Evolutionary conservation across 495 filamentous ascomycete genomes (phyloP).

Genomic region (Cairneyella variabilis): DNA sequence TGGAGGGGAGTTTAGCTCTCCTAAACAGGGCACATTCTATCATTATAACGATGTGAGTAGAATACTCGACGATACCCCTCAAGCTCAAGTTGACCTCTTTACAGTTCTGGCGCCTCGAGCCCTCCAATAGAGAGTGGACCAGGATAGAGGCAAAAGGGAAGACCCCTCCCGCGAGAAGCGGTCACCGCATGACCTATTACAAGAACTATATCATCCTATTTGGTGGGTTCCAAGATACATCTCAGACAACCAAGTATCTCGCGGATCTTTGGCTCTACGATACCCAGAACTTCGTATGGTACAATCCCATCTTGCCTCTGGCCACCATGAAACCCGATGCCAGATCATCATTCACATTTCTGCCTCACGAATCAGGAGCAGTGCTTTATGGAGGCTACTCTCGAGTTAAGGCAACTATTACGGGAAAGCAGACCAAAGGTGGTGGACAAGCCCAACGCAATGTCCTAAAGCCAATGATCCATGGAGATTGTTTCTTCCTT

Average conservation of each 20-base stretch:
- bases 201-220: slow-evolving; percentile 78
- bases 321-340: slow-evolving; percentile 85
- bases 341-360: slow-evolving; percentile 81
- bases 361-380: slow-evolving; percentile 86
- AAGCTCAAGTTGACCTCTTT: background rate
- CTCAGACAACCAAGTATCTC: slow-evolving; percentile 87
- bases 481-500: slow-evolving; percentile 93
- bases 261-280: slow-evolving; percentile 63
- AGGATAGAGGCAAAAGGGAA: slow-evolving; percentile 84
- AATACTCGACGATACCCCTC: background rate
- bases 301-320: slow-evolving; percentile 63
- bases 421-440: slow-evolving; percentile 57
- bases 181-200: slow-evolving; percentile 92
- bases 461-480: slow-evolving; percentile 77
- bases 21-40: slow-evolving; percentile 98
- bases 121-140: slow-evolving; percentile 79
- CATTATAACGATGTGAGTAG: slow-evolving; percentile 77
- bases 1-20: slow-evolving; percentile 73
- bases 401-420: slow-evolving; percentile 66
- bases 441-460: slow-evolving; percentile 56
- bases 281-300: slow-evolving; percentile 70
- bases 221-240: slow-evolving; percentile 93
- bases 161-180: slow-evolving; percentile 82
- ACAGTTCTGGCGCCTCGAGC: slow-evolving; percentile 84
- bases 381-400: slow-evolving; percentile 92